Evolutionary conservation across 176 grass and related monocot species (phyloP), one percentile per base, ranked within the genome.

Genomic region (Juncus inflexus): DNA sequence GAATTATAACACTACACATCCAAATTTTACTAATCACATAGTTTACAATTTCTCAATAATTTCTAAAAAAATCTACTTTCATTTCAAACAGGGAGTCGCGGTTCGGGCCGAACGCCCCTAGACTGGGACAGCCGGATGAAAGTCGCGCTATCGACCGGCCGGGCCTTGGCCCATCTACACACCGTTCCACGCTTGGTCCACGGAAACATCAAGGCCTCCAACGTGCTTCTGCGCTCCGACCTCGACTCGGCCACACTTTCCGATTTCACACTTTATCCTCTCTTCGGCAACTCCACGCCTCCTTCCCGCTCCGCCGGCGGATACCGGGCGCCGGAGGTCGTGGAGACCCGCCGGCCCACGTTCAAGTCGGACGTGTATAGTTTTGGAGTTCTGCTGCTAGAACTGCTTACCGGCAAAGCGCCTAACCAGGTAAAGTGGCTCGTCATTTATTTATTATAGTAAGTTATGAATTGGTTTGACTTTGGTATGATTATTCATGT

Each of bases 151-250:
- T 84, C 78, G 3, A 82, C 94, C 43, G 80, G 88, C 5, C 94
- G 82, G 65, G 94, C 84, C 36, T 74, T 97, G 12, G 85, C 80
- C 13, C 78, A 97, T 75, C 36, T 97, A 52, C 94, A 97, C 79
- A 78, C 83, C 1, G 74, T 16, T 42, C 82, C 84, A 19, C 84
- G 36, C 59, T 77, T 92, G 3, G 85, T 81, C 56, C 94, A 97
- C 59, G 94, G 94, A 72, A 89, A 97, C 35, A 45, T 97, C 51
- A 97, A 86, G 75, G 86, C 94, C 52, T 89, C 94, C 57, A 97
- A 97, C 81, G 85, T 97, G 7, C 80, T 97, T 40, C 85, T 97
- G 65, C 94, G 88, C 8, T 81, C 83, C 3, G 85, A 97, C 61
- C 61, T 66, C 3, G 83, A 97, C 54, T 75, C 87, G 0, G 82